Evolutionary conservation across 2,329 filamentous ascomycete species (phyloP), one percentile per base, ranked within the genome.

Genomic region (Fusarium denticulatum): DNA sequence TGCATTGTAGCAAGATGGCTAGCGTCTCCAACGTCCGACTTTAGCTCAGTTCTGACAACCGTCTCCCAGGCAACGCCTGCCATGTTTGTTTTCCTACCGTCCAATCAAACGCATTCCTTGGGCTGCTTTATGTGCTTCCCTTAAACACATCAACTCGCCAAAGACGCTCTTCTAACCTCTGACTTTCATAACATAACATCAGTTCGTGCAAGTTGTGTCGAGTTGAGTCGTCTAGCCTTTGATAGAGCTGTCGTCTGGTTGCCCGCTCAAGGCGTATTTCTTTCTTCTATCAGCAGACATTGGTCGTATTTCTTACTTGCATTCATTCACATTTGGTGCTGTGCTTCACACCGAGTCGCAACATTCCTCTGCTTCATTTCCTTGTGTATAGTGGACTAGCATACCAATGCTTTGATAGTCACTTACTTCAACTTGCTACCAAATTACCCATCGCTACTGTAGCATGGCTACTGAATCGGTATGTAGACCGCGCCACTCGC

Each of bases 401-500:
- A 79, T 80, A 77, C 80, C 81, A 75, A 81, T 81, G 79, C 78
- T 75, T 80, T 71, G 76, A 71, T 79, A 77, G 78, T 76, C 77
- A 76, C 77, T 75, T 61, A 60, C 56, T 60, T 78, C 78, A 56
- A 69, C 64, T 60, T 59, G 69, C 60, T 60, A 69, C 60, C 69
- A 59, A 64, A 73, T 68, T 70, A 62, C 72, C 64, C 64, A 72
- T 68, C 73, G 67, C 67, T 63, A 69, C 65, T 74, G 72, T 78
- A 79, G 71, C 74, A 83, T 83, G 81, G 80, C 80, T 74, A 80
- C 81, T 64, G 80, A 83, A 78, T 78, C 80, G 80, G 81, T 83
- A 83, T 80, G 81, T 69, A 69, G 62, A 59, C 67, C 65, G 67
- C 60, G 64, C 71, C 50, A 62, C 66, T 70, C 53, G 36, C 60